Percentiles rank a stretch among this genome's conserved stretches.
These are phyloP conservation scores for Bipolaris victoriae DNA, from an alignment of 2,329 filamentous ascomycete species.

Conservation along the genomic window DNA sequence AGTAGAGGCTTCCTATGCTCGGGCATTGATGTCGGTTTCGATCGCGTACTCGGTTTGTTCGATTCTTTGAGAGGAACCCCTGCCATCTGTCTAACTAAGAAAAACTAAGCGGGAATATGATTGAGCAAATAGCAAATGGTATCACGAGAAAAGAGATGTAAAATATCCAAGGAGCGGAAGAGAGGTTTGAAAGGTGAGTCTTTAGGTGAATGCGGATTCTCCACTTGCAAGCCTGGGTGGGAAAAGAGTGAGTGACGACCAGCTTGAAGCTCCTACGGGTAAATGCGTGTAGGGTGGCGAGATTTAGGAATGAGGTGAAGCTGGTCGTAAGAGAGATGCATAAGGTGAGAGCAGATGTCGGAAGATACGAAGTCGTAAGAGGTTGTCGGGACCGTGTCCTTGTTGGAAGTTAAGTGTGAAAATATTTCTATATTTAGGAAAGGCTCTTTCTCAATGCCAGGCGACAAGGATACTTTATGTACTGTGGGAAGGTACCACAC, in stretches of 20 bases:
- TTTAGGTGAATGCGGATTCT: neutral
- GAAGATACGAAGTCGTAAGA: constrained; percentile 8
- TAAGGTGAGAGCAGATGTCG: constrained; percentile 13
- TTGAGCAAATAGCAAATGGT: neutral
- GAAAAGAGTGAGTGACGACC: constrained; percentile 13
- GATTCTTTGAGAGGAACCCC: neutral
- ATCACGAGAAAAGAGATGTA: neutral
- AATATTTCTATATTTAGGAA: constrained; percentile 2
- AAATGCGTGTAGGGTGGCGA: neutral
- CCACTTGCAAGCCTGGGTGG: neutral
- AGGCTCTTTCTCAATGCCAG: constrained; percentile 6
- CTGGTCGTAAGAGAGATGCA: constrained; percentile 16
- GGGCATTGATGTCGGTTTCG: neutral
- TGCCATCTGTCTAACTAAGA: constrained; percentile 2
- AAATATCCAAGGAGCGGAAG: neutral
- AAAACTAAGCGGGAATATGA: neutral
- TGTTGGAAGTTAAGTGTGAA: neutral
- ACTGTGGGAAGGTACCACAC: neutral
- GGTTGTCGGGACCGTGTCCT: neutral
- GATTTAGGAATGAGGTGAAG: constrained; percentile 13
- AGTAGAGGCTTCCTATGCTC: constrained; percentile 19
- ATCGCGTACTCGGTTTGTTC: neutral
- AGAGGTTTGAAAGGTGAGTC: neutral
- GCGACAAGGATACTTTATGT: neutral
- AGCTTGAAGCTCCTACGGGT: constrained; percentile 17